phyloP scores from a whole-genome alignment of 1,284 basidiomycete species.

The Cryptococcus wingfieldii region DNA sequence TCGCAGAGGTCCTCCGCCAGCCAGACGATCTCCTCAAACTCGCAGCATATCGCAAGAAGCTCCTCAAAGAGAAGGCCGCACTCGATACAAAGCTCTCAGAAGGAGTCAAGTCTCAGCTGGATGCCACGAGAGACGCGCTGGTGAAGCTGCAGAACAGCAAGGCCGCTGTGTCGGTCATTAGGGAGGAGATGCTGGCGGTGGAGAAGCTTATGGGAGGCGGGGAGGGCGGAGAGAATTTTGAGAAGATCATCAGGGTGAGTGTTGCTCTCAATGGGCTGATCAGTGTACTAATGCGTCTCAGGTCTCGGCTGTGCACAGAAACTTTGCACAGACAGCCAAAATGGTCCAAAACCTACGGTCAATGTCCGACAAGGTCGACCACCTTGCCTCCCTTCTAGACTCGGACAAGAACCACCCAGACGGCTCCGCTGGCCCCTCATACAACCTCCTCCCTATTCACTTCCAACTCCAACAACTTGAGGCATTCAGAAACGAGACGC shows the following conservation, averaged over 20 bases:
- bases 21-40: constrained; percentile 94
- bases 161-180: constrained; percentile 75
- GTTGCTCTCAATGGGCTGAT: neutral
- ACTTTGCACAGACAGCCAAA: constrained; percentile 90
- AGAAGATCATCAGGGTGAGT: constrained; percentile 84
- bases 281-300: constrained; percentile 35
- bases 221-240: constrained; percentile 57
- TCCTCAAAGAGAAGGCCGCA: constrained; percentile 94
- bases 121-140: constrained; percentile 84
- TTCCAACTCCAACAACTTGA: constrained; percentile 86
- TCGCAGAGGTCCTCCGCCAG: constrained; percentile 72
- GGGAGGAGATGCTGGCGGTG: constrained; percentile 86
- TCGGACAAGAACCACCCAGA: constrained; percentile 60
- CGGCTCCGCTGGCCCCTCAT: constrained; percentile 72
- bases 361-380: constrained; percentile 79
- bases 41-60: constrained; percentile 81
- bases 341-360: constrained; percentile 89
- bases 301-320: constrained; percentile 93
- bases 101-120: constrained; percentile 90
- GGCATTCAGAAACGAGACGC: constrained; percentile 84
- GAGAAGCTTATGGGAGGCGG: constrained; percentile 59
- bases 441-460: constrained; percentile 85
- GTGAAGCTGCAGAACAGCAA: constrained; percentile 77
- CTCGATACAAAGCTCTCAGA: constrained; percentile 87
- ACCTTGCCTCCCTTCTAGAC: constrained; percentile 72